phyloP scores from a whole-genome alignment of 1,284 basidiomycete species.

The Trichosporon faecale region DNA sequence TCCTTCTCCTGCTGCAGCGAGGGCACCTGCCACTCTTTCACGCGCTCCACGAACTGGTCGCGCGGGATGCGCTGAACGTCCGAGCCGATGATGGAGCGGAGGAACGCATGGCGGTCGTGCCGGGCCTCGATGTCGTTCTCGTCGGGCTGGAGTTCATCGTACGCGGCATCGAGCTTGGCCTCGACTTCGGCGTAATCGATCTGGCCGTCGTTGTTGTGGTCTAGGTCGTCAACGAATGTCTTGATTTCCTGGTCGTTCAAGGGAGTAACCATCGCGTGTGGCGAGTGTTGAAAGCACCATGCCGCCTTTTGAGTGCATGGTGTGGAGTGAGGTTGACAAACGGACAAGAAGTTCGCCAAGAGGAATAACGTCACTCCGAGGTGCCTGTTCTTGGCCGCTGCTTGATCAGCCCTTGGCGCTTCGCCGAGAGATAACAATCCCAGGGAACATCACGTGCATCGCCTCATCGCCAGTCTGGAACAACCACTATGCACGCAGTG shows the following conservation, averaged over 20 bases:
- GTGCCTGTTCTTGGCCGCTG: background rate
- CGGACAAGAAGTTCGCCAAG: background rate
- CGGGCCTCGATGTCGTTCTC: background rate
- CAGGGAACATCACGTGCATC: background rate
- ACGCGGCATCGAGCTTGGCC: slow-evolving; percentile 29
- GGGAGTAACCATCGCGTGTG: slow-evolving; percentile 10
- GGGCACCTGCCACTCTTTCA: slow-evolving; percentile 32
- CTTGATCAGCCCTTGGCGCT: background rate
- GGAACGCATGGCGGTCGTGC: slow-evolving; percentile 28
- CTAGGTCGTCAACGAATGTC: slow-evolving; percentile 31
- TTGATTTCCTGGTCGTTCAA: slow-evolving; percentile 32
- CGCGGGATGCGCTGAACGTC: slow-evolving; percentile 19
- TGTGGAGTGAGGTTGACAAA: background rate
- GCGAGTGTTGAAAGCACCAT: no score
- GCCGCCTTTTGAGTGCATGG: background rate
- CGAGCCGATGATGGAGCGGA: slow-evolving; percentile 29
- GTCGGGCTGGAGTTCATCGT: slow-evolving; percentile 28
- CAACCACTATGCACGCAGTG: background rate
- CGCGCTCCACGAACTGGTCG: slow-evolving; percentile 24
- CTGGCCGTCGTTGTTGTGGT: slow-evolving; percentile 31
- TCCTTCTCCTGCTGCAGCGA: slow-evolving; percentile 30
- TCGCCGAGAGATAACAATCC: background rate
- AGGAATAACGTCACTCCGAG: background rate
- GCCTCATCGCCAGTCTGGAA: background rate
- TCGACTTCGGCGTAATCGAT: slow-evolving; percentile 33